Base-by-base conservation (phyloP, 495 filamentous ascomycete genomes). In the Aspergillus baeticus region DNA sequence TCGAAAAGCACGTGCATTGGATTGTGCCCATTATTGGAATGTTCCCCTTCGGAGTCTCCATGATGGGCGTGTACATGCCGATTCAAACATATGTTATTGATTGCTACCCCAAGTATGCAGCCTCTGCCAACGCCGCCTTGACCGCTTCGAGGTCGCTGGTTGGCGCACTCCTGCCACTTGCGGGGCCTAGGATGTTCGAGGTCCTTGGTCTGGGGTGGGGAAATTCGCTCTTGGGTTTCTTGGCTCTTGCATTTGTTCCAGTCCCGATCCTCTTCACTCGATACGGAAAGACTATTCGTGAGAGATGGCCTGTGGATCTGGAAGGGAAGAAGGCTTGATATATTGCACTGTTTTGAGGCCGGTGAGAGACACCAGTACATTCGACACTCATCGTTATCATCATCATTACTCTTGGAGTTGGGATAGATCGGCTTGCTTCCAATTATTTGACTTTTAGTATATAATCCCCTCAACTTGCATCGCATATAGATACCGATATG, bases 131-230 rank as follows among this genome's bases (percentile, higher is more conserved):
- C 0, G 86, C 84, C 6, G 79, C 83, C 1, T 63, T 83, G 20
- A 78, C 80, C 0, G 78, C 82, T 0, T 69, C 84, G 7, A 70
- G 86, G 6, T 84, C 78, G 1, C 59, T 89, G 0, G 61, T 82
- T 6, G 87, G 84, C 0, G 84, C 84, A 2, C 61, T 87, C 3
- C 67, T 91, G 10, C 87, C 87, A 3, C 72, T 90, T 5, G 82
- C 80, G 2, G 87, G 83, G 1, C 76, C 79, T 14, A 69, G 75
- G 18, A 82, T 91, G 82, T 90, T 87, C 66, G 51, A 67, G 0
- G 62, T 64, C 0, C 69, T 90, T 2, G 83, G 85, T 0, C 64
- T 86, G 3, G 86, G 85, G 0, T 89, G 87, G 87, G 87, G 85
- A 1, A 89, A 87, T 58, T 82, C 76, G 8, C 60, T 90, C 23